Evolutionary conservation across 257 asterid genomes (phyloP), one percentile per base, ranked within the genome.

Genomic region (Fraxinus pennsylvanica): DNA sequence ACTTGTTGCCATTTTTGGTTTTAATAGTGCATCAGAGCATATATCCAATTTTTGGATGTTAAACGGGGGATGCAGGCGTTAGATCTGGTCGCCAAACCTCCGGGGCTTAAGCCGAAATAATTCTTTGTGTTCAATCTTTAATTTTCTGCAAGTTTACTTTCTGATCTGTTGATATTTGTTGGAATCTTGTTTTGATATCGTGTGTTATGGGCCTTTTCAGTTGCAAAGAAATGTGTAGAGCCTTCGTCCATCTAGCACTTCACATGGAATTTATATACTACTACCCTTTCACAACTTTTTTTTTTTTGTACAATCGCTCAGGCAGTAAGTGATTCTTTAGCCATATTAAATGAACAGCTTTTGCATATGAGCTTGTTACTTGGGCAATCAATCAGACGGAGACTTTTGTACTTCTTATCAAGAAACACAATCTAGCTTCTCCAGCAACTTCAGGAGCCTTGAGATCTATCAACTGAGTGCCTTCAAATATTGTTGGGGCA

Each of bases 371-470:
- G 82, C 91, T 94, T 0, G 99, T 94, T 8, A 82, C 94, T 8
- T 94, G 99, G 98, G 91, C 92, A 4, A 93, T 91, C 5, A 88
- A 85, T 61, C 95, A 88, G 61, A 87, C 94, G 0, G 90, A 91
- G 76, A 82, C 74, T 21, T 90, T 89, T 19, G 91, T 96, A 0
- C 84, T 77, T 79, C 91, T 89, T 9, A 81, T 93, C 74, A 89
- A 86, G 82, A 91, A 85, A 71, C 87, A 89, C 32, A 94, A 88
- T 19, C 76, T 93, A 43, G 99, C 94, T 0, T 88, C 86, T 1
- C 94, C 98, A 36, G 93, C 98, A 19, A 96, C 98, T 19, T 93
- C 97, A 0, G 99, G 99, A 2, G 86, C 94, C 41, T 84, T 93
- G 32, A 89, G 98, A 82, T 83, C 91, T 10, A 97, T 95, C 32